phyloP scores from a whole-genome alignment of 192 early-diverging fungal species.

The Allomyces macrogynus region DNA sequence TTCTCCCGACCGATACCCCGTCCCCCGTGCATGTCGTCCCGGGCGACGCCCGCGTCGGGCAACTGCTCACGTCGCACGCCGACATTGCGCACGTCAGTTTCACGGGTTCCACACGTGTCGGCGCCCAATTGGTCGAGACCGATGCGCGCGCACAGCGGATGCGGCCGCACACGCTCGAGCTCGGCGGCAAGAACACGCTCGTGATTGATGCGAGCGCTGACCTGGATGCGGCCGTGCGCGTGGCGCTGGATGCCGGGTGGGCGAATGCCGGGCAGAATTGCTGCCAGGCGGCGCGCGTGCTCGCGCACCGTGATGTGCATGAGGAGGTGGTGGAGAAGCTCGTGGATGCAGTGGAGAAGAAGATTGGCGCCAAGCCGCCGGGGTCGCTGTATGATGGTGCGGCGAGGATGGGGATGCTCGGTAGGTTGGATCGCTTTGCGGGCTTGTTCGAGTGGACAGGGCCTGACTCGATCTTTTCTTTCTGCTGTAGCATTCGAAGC shows the following conservation, averaged over 20 bases:
- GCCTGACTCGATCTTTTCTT: background rate
- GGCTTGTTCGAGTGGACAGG: no score
- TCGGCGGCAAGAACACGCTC: no score
- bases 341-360: constrained; percentile 22
- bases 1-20: background rate
- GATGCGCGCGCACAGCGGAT: constrained; percentile 16
- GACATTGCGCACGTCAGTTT: constrained; percentile 46
- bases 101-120: constrained; percentile 55
- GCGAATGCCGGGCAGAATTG: constrained; percentile 65
- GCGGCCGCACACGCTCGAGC: no score
- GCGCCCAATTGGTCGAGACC: constrained; percentile 31
- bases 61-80: constrained; percentile 32
- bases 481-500: background rate
- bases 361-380: background rate
- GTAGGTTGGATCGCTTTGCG: background rate
- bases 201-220: no score
- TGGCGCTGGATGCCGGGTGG: constrained; percentile 60
- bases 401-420: background rate
- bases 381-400: background rate
- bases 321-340: constrained; percentile 48
- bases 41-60: background rate
- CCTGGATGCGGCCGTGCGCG: no score
- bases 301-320: constrained; percentile 51
- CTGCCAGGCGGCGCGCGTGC: constrained; percentile 58
- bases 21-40: background rate